Evolutionary conservation across 1,139 yeast species (phyloP).

Genomic region (Schwanniomyces etchellsii): DNA sequence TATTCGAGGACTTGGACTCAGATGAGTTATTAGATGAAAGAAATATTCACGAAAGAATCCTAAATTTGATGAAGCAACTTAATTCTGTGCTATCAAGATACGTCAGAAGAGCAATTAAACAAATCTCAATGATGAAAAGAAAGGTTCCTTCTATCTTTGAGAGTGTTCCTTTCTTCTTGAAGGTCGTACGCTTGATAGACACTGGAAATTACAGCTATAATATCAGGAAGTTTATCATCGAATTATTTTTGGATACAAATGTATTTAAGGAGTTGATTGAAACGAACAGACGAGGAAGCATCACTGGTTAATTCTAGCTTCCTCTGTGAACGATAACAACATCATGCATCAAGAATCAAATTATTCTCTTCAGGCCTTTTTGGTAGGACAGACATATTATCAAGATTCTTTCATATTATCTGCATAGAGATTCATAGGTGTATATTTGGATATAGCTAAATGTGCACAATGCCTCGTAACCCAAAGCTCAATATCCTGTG

Average conservation of each 20-base stretch:
- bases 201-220: constrained; percentile 60
- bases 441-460: constrained; percentile 29
- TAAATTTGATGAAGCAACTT: constrained; percentile 49
- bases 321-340: too few species aligned
- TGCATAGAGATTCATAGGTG: constrained; percentile 21
- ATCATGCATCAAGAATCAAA: too few species aligned
- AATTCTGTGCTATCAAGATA: constrained; percentile 63
- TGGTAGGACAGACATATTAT: too few species aligned
- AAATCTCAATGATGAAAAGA: constrained; percentile 51
- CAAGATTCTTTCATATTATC: constrained; percentile 2
- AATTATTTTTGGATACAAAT: constrained; percentile 50
- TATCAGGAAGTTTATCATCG: constrained; percentile 64
- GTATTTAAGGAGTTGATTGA: constrained; percentile 51
- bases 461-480: constrained; percentile 30
- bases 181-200: constrained; percentile 59
- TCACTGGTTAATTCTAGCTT: constrained; percentile 3
- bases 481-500: constrained; percentile 38
- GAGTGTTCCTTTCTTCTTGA: constrained; percentile 50
- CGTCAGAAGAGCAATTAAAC: constrained; percentile 61
- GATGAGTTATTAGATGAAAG: constrained; percentile 11
- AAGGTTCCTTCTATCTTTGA: constrained; percentile 53
- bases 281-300: constrained; percentile 20
- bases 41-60: constrained; percentile 29
- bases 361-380: too few species aligned
- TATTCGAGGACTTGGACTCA: constrained; percentile 8